phyloP scores from a whole-genome alignment of 805 yeast genomes.

The Candida gorgasii region DNA sequence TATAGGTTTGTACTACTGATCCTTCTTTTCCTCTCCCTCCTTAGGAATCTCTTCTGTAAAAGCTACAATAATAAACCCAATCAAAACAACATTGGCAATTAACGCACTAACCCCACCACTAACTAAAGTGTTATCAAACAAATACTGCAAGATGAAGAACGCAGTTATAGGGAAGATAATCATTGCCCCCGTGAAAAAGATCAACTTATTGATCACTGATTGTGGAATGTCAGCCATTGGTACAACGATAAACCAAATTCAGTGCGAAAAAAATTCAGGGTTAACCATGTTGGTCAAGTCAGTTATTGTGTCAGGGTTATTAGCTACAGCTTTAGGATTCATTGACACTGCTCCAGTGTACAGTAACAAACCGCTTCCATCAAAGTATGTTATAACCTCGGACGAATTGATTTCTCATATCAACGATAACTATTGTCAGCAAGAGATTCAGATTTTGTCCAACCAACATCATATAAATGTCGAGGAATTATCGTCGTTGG shows the following conservation, averaged over 20 bases:
- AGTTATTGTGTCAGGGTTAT: background rate
- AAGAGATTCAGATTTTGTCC: conserved; percentile 2
- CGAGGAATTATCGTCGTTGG: background rate
- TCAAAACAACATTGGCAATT: conserved; percentile 70
- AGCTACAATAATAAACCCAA: conserved; percentile 73
- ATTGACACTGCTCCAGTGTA: conserved; percentile 21
- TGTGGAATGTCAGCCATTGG: conserved; percentile 40
- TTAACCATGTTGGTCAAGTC: conserved; percentile 14
- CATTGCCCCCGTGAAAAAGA: conserved; percentile 78
- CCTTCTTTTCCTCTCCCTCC: conserved; percentile 21
- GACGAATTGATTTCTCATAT: conserved; percentile 17
- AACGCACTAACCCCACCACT: conserved; percentile 83
- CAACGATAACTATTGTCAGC: conserved; percentile 11
- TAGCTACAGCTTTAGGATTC: conserved; percentile 18
- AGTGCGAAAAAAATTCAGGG: conserved; percentile 10
- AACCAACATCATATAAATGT: background rate
- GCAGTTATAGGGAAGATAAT: conserved; percentile 63
- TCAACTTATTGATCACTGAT: conserved; percentile 64
- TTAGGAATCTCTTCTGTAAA: conserved; percentile 59
- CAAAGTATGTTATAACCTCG: conserved; percentile 19
- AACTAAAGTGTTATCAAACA: conserved; percentile 54
- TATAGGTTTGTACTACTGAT: conserved; percentile 1
- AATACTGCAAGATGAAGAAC: conserved; percentile 57
- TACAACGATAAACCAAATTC: too few relatives aligned
- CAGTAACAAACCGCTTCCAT: conserved; percentile 7